Percentiles rank a stretch among this genome's conserved stretches.
Conservation (phyloP, 2,329 filamentous ascomycete genomes). For the Ophiostoma ulmi region DNA sequence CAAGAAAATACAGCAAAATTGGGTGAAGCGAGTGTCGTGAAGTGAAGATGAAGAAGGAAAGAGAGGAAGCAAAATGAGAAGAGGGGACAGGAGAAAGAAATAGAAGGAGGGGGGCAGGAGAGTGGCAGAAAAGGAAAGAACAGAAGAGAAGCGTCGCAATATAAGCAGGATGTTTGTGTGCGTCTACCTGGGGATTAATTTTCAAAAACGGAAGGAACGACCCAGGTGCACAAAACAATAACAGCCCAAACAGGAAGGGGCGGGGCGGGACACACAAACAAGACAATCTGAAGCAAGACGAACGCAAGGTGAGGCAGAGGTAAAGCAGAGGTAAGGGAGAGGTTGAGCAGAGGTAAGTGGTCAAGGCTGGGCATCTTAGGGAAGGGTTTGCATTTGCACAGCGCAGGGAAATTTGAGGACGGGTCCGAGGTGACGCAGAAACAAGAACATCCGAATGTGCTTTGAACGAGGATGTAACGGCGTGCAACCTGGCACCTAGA, state of each 20-base stretch:
- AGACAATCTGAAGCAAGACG: slow-evolving; percentile 15
- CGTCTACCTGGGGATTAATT: slow-evolving; percentile 13
- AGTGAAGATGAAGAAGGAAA: background rate
- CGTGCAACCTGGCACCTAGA: slow-evolving; percentile 8
- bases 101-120: background rate
- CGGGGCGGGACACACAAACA: slow-evolving; percentile 13
- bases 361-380: background rate
- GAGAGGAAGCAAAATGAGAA: slow-evolving; percentile 11
- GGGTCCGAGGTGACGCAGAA: slow-evolving; percentile 23
- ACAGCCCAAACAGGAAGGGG: slow-evolving; percentile 25
- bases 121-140: background rate
- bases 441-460: slow-evolving; percentile 17
- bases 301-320: slow-evolving; percentile 14
- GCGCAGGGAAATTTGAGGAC: slow-evolving; percentile 21
- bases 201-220: slow-evolving; percentile 23
- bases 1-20: background rate
- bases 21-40: background rate
- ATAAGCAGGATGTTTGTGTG: background rate
- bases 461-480: slow-evolving; percentile 12
- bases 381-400: background rate
- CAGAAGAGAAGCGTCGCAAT: background rate
- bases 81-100: background rate
- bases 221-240: slow-evolving; percentile 18
- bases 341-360: background rate
- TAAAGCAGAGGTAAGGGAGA: background rate